Evolutionary conservation across 2,329 filamentous ascomycete species (phyloP).

Genomic region (Nothomitra cinnamomea): DNA sequence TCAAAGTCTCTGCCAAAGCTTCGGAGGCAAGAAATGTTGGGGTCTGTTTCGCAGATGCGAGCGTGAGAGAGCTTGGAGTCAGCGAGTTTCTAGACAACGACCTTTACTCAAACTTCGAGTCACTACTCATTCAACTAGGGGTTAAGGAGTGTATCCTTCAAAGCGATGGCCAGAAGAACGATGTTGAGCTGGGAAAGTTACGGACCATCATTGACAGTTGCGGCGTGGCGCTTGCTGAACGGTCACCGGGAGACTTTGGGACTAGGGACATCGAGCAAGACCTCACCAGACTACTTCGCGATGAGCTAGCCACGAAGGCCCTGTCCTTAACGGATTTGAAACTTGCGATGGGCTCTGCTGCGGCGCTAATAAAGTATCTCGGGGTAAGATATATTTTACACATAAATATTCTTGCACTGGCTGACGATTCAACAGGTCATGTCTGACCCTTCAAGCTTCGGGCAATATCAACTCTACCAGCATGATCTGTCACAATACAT

Average conservation of each 20-base stretch:
- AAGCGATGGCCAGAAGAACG: conserved; percentile 60
- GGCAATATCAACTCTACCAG: conserved; percentile 92
- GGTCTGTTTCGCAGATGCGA: conserved; percentile 95
- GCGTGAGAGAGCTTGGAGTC: conserved; percentile 83
- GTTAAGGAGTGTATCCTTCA: conserved; percentile 89
- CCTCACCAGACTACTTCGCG: conserved; percentile 68
- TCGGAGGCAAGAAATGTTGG: conserved; percentile 73
- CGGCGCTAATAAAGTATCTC: conserved; percentile 87
- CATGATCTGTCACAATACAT: conserved; percentile 95
- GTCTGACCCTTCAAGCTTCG: conserved; percentile 86
- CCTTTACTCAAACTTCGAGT: conserved; percentile 94
- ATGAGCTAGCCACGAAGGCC: conserved; percentile 59
- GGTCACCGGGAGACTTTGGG: conserved; percentile 59
- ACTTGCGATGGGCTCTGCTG: conserved; percentile 86
- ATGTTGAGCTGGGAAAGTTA: conserved; percentile 75
- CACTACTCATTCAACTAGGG: conserved; percentile 85
- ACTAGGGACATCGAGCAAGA: conserved; percentile 93
- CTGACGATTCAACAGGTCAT: conserved; percentile 26
- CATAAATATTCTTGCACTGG: not conserved
- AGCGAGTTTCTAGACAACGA: conserved; percentile 99
- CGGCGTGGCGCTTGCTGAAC: conserved; percentile 74
- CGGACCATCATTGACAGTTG: conserved; percentile 82
- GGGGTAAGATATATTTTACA: conserved; percentile 32
- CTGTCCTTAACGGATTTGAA: conserved; percentile 86
- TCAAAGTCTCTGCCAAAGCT: conserved; percentile 82